Percentiles rank a stretch among this genome's conserved stretches.
Conservation (phyloP, 164 flowering plant genomes). For the Sedum album region DNA sequence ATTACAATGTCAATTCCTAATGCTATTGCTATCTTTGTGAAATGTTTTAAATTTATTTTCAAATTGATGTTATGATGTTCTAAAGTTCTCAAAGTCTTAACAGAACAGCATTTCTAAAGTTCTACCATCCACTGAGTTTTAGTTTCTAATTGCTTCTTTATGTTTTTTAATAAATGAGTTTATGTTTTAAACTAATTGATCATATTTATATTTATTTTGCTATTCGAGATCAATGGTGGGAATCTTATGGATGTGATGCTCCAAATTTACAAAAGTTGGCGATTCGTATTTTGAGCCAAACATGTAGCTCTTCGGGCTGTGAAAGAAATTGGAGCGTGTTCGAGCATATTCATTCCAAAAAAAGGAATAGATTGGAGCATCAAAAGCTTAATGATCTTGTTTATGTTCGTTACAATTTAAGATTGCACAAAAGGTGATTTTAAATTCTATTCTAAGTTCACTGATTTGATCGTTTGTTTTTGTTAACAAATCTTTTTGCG, state of each 20-base stretch:
- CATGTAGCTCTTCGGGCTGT: neutral
- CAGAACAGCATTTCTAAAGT: too few species aligned
- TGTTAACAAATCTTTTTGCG: too few species aligned
- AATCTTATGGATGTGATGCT: neutral
- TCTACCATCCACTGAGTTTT: too few species aligned
- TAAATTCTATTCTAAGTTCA: too few species aligned
- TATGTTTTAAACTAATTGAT: too few species aligned
- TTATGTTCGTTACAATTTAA: neutral
- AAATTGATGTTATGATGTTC: neutral
- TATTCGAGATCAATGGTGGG: slow-evolving; percentile 5
- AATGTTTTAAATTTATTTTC: neutral
- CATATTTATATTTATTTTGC: too few species aligned
- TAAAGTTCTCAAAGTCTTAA: too few species aligned
- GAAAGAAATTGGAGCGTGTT: neutral
- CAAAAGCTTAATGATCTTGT: neutral
- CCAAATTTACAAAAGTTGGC: neutral
- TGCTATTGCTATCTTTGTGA: too few species aligned
- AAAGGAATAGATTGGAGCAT: neutral
- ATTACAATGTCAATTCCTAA: neutral
- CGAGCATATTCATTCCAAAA: neutral
- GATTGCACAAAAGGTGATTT: neutral
- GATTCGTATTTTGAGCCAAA: neutral
- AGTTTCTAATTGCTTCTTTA: neutral
- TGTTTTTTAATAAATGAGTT: neutral
- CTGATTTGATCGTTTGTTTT: too few species aligned